These are phyloP conservation scores for Trichoderma sp. DNA, from an alignment of 2,329 filamentous ascomycete species.

Conservation along the genomic window DNA sequence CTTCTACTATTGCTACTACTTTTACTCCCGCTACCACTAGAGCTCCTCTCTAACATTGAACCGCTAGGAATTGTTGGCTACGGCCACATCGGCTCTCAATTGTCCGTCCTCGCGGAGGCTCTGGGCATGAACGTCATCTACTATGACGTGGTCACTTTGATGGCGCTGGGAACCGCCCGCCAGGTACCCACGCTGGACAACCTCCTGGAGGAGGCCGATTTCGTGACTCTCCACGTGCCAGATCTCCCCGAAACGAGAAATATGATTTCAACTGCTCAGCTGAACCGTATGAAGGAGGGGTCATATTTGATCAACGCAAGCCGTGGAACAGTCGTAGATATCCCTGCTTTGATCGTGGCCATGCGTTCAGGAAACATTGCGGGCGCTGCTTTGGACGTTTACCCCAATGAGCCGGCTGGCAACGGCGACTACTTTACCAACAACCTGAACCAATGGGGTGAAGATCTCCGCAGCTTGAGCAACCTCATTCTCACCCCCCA, in stretches of 20 bases:
- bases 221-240: constrained; percentile 92
- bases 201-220: constrained; percentile 80
- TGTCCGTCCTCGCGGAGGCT: constrained; percentile 91
- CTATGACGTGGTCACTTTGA: constrained; percentile 91
- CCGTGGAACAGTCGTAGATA: constrained; percentile 90
- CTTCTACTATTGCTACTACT: background rate
- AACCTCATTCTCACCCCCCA: constrained; percentile 96
- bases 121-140: constrained; percentile 99
- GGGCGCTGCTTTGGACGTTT: constrained; percentile 95
- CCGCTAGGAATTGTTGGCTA: constrained; percentile 84
- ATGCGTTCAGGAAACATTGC: constrained; percentile 85
- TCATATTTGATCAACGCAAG: constrained; percentile 96
- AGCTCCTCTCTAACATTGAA: constrained; percentile 3
- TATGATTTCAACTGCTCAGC: constrained; percentile 79
- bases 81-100: constrained; percentile 93
- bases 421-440: constrained; percentile 96
- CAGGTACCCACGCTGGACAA: constrained; percentile 78
- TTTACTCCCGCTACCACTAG: background rate
- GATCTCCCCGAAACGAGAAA: constrained; percentile 90
- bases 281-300: constrained; percentile 88
- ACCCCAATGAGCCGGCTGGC: constrained; percentile 86
- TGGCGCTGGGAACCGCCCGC: constrained; percentile 85
- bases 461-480: constrained; percentile 80
- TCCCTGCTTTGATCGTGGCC: constrained; percentile 84
- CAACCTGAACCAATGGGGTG: constrained; percentile 78